phyloP scores from a whole-genome alignment of 177 flowering plant genomes.

The Tripterygium wilfordii region DNA sequence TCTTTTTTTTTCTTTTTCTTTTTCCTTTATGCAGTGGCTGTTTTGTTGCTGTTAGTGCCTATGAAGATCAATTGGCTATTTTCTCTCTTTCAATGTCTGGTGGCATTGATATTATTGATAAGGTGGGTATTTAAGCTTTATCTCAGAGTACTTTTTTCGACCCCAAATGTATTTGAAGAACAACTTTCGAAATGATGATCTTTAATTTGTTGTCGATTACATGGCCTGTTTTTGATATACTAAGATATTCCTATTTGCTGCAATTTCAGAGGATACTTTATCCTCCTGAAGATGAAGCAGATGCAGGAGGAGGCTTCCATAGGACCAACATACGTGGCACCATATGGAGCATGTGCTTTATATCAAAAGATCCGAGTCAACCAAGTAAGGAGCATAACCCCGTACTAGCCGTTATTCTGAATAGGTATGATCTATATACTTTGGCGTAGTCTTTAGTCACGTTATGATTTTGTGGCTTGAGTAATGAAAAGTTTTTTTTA shows the following conservation, averaged over 20 bases:
- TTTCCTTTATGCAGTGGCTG: slow-evolving; percentile 52
- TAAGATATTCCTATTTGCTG: slow-evolving; percentile 13
- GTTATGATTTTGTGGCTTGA: too few relatives aligned
- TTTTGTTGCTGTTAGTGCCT: slow-evolving; percentile 83
- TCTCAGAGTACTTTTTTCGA: slow-evolving; percentile 1
- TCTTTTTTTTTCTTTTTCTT: too few relatives aligned
- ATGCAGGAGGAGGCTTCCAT: slow-evolving; percentile 20
- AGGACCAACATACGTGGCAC: slow-evolving; percentile 52
- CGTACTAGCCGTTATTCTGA: slow-evolving; percentile 71
- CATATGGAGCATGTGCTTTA: slow-evolving; percentile 98
- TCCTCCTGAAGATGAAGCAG: slow-evolving; percentile 60
- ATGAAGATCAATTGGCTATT: slow-evolving; percentile 69
- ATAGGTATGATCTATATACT: slow-evolving; percentile 43
- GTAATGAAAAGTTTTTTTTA: too few relatives aligned
- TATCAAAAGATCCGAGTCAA: slow-evolving; percentile 45
- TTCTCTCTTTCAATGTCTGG: slow-evolving; percentile 60
- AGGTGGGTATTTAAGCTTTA: slow-evolving; percentile 32
- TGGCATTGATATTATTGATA: slow-evolving; percentile 54
- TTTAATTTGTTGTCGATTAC: too few relatives aligned
- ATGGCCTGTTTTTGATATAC: not conserved
- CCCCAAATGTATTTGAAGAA: not conserved
- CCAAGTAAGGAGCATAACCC: slow-evolving; percentile 43
- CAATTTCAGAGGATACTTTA: slow-evolving; percentile 58
- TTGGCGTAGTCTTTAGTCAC: too few relatives aligned
- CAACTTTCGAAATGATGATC: not conserved